These are phyloP conservation scores for Penicillium salamii DNA, from an alignment of 495 filamentous ascomycete genomes.

Conservation along the genomic window DNA sequence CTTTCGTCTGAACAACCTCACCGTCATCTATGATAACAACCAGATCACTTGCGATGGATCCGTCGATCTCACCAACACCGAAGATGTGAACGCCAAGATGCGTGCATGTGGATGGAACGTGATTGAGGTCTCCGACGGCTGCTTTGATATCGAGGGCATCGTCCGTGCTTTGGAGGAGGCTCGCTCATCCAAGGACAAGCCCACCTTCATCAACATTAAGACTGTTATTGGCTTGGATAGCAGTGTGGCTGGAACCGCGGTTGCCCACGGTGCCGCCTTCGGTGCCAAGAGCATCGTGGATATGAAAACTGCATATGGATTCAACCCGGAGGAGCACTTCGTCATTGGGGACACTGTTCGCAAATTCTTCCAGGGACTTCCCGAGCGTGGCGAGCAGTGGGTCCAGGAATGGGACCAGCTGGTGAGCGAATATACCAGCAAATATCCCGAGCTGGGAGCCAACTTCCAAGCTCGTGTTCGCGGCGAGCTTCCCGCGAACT, in stretches of 20 bases:
- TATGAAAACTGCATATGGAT: conserved; percentile 46
- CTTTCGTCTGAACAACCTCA: conserved; percentile 52
- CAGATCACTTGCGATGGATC: conserved; percentile 56
- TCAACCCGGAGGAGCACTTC: conserved; percentile 46
- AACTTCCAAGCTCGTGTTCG: conserved; percentile 46
- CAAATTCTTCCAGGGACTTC: conserved; percentile 47
- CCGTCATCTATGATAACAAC: conserved; percentile 60
- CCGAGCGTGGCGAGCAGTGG: conserved; percentile 34
- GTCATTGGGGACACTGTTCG: conserved; percentile 43
- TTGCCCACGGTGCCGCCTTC: conserved; percentile 52
- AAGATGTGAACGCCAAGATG: conserved; percentile 61
- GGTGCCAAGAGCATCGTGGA: conserved; percentile 43
- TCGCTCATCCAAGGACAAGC: conserved; percentile 43
- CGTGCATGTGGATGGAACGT: conserved; percentile 56
- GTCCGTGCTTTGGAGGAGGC: conserved; percentile 47
- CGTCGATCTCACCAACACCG: conserved; percentile 52
- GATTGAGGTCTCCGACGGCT: conserved; percentile 53
- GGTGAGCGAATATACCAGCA: conserved; percentile 34
- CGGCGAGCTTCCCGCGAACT: conserved; percentile 45
- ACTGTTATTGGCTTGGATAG: conserved; percentile 57
- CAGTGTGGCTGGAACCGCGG: conserved; percentile 45
- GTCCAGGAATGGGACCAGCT: conserved; percentile 47
- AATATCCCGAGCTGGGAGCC: conserved; percentile 44
- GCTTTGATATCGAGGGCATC: conserved; percentile 50
- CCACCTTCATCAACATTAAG: conserved; percentile 58